Base-by-base conservation (phyloP, 345 rosid genomes). In the Gossypium sturtianum region DNA sequence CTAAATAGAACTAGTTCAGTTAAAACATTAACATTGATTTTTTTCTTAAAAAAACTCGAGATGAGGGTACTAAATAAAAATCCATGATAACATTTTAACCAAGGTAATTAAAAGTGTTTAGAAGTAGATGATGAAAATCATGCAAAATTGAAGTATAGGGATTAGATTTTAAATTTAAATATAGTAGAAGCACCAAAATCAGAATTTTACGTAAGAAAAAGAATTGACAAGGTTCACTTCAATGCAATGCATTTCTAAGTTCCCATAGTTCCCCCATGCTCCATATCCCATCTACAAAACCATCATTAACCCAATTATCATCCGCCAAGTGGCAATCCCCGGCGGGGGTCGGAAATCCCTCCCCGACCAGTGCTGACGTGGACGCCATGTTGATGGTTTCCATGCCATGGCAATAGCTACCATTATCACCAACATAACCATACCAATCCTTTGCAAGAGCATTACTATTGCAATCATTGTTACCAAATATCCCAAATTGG, bases 251-350 rank as follows among this genome's bases (percentile, higher is more conserved):
- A 71, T 59, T 80, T 68, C 74, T 83, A 59, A 77, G 59, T 34
- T 64, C 81, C 82, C 87, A 85, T 22, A 65, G 66, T 52, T 80
- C 87, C 51, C 77, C 86, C 74, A 61, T 45, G 79, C 70, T 82
- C 91, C 91, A 85, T 41, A 72, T 44, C 25, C 68, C 60, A 66
- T 85, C 86, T 41, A 57, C 77, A 10, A 83, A 73, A 51, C 76
- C 86, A 73, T 73, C 71, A 23, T 69, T 77, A 12, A 56, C 56
- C 87, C 84, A 85, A 63, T 61, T 44, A 71, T 56, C 66, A 2
- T 80, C 82, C 6, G 38, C 75, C 78, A 84, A 11, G 19, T 76
- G 78, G 69, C 63, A 66, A 73, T 61, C 58, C 2, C 48, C 70
- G 13, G 61, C 66, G 4, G 79, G 53, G 72, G 47, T 62, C 13